Evolutionary conservation across 192 early-diverging fungal species (phyloP).

Genomic region (Coemansia pectinata): DNA sequence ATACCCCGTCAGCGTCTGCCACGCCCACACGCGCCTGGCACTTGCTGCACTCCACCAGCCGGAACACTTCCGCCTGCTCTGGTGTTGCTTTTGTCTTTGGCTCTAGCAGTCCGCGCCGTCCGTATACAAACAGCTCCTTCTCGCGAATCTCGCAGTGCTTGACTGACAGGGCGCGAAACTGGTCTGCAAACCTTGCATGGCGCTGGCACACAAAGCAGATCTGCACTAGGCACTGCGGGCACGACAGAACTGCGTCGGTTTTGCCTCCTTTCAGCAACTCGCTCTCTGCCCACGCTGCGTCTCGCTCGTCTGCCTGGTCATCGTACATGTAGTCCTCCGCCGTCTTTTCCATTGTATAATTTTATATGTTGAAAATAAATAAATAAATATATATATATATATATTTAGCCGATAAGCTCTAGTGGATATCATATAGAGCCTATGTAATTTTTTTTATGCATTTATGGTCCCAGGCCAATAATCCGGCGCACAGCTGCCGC

Average conservation of each 20-base stretch:
- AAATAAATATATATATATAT: too few relatives aligned
- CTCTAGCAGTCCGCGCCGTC: slow-evolving; percentile 12
- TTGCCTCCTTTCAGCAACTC: background rate
- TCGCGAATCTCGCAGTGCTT: slow-evolving; percentile 19
- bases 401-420: background rate
- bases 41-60: slow-evolving; percentile 28
- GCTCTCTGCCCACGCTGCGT: slow-evolving; percentile 22
- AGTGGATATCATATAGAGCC: too few relatives aligned
- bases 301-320: slow-evolving; percentile 20
- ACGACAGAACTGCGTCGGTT: slow-evolving; percentile 48
- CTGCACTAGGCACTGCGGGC: slow-evolving; percentile 45
- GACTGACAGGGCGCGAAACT: slow-evolving; percentile 34
- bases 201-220: slow-evolving; percentile 49
- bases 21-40: slow-evolving; percentile 44
- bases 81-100: background rate
- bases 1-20: slow-evolving; percentile 15
- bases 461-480: background rate
- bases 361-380: background rate
- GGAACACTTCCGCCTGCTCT: slow-evolving; percentile 5
- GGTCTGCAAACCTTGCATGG: slow-evolving; percentile 25
- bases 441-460: background rate
- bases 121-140: slow-evolving; percentile 17
- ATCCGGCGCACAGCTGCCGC: background rate
- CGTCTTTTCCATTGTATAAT: background rate
- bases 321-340: slow-evolving; percentile 21